Base-by-base conservation (phyloP, 1,284 basidiomycete genomes). In the Heterobasidion parviporum region DNA sequence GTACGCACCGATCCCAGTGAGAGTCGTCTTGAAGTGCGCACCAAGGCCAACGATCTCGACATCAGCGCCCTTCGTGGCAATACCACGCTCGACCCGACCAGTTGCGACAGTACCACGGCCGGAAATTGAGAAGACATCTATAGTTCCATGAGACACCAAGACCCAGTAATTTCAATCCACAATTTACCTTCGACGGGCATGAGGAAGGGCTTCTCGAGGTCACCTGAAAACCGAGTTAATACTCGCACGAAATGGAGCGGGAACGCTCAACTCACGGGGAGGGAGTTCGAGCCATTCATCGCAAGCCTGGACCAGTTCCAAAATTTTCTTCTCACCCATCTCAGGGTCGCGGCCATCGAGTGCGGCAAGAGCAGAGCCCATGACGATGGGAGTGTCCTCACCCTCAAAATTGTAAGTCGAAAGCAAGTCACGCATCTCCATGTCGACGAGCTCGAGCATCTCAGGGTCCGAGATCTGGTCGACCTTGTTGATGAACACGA, bases 341-440 rank as follows among this genome's bases (percentile, higher is more conserved):
- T 90, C 87, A 8, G 81, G 74, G 63, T 94, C 79, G 50, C 85
- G 81, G 53, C 89, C 89, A 68, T 99, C 94, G 60, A 99, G 81
- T 55, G 96, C 96, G 59, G 94, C 94, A 56, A 99, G 79, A 58
- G 97, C 97, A 41, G 94, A 96, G 55, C 97, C 97, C 86, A 93
- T 93, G 66, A 99, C 74, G 68, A 99, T 97, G 44, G 97, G 97
- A 0, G 97, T 98, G 67, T 89, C 83, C 73, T 99, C 97, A 59
- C 97, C 97, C 66, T 99, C 96, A 64, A 92, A 99, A 68, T 92
- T 92, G 76, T 94, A 95, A 33, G 87, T 88, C 32, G 84, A 77
- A 50, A 99, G 82, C n/a, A 99, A 79, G 69, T 99, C 97, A 57
- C 97, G 88, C 89, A 99, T 99, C 81, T 99, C 97, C 96, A 99